These are phyloP conservation scores for Neurospora sp. DNA, from an alignment of 495 filamentous ascomycete species.

Conservation along the genomic window DNA sequence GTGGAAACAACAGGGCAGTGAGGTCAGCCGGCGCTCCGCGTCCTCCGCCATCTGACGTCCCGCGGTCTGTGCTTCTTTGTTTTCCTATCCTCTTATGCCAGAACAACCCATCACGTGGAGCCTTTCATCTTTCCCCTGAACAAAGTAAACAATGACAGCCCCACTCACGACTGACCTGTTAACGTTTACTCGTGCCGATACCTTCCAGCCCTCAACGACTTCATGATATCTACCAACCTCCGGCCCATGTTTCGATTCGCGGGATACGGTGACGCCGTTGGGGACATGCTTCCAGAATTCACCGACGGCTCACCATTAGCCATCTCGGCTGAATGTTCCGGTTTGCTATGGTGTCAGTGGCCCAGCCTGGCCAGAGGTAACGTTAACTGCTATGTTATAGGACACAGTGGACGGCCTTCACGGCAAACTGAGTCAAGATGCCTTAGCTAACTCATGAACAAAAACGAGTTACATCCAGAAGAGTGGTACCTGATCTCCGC, in stretches of 20 bases:
- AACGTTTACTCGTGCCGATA: no score
- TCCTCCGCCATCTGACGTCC: background rate
- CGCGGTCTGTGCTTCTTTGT: background rate
- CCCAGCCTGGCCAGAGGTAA: constrained; percentile 4
- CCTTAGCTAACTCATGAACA: no score
- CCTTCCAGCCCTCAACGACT: no score
- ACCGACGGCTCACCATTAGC: constrained; percentile 14
- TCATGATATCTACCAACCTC: background rate
- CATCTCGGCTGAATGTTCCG: constrained; percentile 21
- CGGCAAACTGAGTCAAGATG: background rate
- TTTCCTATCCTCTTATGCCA: background rate
- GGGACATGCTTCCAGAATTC: background rate
- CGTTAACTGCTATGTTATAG: constrained; percentile 2
- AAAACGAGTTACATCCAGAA: background rate
- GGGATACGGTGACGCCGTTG: background rate
- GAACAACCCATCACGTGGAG: background rate
- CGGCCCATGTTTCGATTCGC: background rate
- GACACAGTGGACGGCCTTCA: background rate
- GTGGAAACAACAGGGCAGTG: background rate
- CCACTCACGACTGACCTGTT: background rate
- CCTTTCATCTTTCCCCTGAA: background rate
- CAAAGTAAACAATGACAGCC: background rate
- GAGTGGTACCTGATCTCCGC: background rate
- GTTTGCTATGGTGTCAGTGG: background rate
- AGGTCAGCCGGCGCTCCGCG: background rate